These are phyloP conservation scores for Albifimbria verrucaria DNA, from an alignment of 2,329 filamentous ascomycete genomes.

Conservation along the genomic window DNA sequence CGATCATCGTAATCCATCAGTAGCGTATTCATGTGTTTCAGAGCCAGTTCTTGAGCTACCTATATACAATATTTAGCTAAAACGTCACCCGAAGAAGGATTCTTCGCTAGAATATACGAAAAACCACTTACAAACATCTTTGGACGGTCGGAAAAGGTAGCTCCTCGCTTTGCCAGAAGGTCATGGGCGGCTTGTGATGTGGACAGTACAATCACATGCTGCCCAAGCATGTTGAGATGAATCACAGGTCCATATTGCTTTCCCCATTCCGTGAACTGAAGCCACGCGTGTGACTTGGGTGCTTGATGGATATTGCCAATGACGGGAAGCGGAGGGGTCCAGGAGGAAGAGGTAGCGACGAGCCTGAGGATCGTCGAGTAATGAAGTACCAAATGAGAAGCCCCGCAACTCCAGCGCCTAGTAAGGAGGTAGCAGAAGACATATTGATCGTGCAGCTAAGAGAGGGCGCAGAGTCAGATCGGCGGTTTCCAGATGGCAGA, in stretches of 20 bases:
- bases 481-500: no score
- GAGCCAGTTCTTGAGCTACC: slow-evolving; percentile 28
- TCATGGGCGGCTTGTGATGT: slow-evolving; percentile 16
- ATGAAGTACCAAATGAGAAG: neutral
- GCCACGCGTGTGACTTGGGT: slow-evolving; percentile 47
- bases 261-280: slow-evolving; percentile 47
- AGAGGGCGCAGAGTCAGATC: no score
- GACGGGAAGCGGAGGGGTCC: slow-evolving; percentile 15
- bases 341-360: slow-evolving; percentile 26
- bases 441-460: no score
- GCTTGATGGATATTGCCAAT: slow-evolving; percentile 21
- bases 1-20: slow-evolving; percentile 37
- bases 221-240: slow-evolving; percentile 16
- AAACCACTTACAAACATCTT: slow-evolving; percentile 27
- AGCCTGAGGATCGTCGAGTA: neutral
- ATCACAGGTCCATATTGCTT: slow-evolving; percentile 19
- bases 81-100: neutral
- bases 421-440: neutral
- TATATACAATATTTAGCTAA: slow-evolving; percentile 15
- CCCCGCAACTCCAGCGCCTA: neutral
- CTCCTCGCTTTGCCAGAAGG: slow-evolving; percentile 14
- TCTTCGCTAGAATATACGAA: neutral
- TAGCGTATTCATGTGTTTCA: slow-evolving; percentile 33
- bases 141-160: slow-evolving; percentile 16
- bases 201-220: slow-evolving; percentile 17